These are phyloP conservation scores for Xylariaceae sp. DNA, from an alignment of 2,329 filamentous ascomycete species.

Conservation along the genomic window DNA sequence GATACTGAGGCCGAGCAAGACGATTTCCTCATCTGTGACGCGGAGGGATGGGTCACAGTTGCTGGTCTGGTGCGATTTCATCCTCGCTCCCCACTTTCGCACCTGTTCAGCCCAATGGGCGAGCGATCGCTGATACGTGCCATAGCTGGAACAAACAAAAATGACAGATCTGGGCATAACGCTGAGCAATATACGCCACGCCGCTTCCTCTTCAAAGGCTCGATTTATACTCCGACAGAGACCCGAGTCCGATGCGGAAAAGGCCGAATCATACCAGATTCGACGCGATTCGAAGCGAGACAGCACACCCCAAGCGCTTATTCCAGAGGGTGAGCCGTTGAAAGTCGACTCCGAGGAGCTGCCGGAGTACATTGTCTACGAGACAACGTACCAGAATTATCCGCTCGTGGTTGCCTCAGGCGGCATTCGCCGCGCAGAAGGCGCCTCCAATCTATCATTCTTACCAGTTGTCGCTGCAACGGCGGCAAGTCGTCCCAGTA, in stretches of 20 bases:
- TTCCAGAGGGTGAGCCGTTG: slow-evolving; percentile 32
- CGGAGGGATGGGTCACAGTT: slow-evolving; percentile 41
- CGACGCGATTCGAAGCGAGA: slow-evolving; percentile 32
- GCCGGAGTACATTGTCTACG: slow-evolving; percentile 42
- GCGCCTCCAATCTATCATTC: slow-evolving; percentile 35
- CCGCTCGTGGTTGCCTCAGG: slow-evolving; percentile 40
- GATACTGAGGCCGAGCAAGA: slow-evolving; percentile 32
- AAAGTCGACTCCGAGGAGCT: slow-evolving; percentile 34
- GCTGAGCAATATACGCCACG: slow-evolving; percentile 36
- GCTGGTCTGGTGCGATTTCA: slow-evolving; percentile 37
- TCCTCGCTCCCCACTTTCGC: not conserved
- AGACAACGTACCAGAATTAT: slow-evolving; percentile 44
- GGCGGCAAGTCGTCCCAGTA: slow-evolving; percentile 29
- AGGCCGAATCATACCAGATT: slow-evolving; percentile 36
- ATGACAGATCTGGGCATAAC: slow-evolving; percentile 35
- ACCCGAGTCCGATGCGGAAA: slow-evolving; percentile 24
- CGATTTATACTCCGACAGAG: slow-evolving; percentile 35
- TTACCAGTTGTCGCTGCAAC: slow-evolving; percentile 32
- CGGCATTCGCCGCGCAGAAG: slow-evolving; percentile 40
- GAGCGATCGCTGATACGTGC: slow-evolving; percentile 5
- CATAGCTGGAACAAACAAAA: slow-evolving; percentile 36
- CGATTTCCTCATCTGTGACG: slow-evolving; percentile 35
- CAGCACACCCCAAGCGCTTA: slow-evolving; percentile 24
- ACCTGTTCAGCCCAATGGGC: not conserved
- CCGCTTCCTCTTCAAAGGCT: slow-evolving; percentile 37